Percentiles rank a stretch among this genome's conserved stretches.
phyloP scores from a whole-genome alignment of 306 rosid genomes.

The Castanopsis chinensis region DNA sequence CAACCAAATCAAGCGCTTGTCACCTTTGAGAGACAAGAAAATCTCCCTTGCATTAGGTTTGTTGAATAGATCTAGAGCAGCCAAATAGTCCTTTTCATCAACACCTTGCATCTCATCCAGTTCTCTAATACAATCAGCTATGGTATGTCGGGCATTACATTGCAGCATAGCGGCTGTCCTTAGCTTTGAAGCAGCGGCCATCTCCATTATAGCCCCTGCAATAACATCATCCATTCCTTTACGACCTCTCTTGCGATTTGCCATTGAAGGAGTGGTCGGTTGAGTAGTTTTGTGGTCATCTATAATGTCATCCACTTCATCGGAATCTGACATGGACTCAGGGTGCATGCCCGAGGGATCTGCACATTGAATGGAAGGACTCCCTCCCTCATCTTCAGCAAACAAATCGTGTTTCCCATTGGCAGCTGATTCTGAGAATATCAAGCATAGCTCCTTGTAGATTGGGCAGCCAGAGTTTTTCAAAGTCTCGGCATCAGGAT shows the following conservation, averaged over 20 bases:
- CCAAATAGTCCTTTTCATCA: slow-evolving; percentile 56
- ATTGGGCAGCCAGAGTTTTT: slow-evolving; percentile 63
- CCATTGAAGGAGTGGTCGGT: slow-evolving; percentile 36
- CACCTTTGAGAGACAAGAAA: slow-evolving; percentile 64
- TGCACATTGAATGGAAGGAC: slow-evolving; percentile 25
- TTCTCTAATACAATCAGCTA: slow-evolving; percentile 64
- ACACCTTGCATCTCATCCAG: slow-evolving; percentile 61
- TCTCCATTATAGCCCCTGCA: slow-evolving; percentile 69
- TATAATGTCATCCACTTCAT: slow-evolving; percentile 42
- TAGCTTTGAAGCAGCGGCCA: slow-evolving; percentile 77
- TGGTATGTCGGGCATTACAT: slow-evolving; percentile 43
- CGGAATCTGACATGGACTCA: slow-evolving; percentile 53
- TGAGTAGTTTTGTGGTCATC: slow-evolving; percentile 39
- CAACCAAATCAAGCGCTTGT: slow-evolving; percentile 68
- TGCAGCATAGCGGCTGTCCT: slow-evolving; percentile 58
- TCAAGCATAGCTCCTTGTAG: slow-evolving; percentile 61
- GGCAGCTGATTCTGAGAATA: slow-evolving; percentile 57
- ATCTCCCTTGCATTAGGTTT: slow-evolving; percentile 63
- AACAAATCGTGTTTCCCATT: slow-evolving; percentile 48
- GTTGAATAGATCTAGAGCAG: slow-evolving; percentile 67
- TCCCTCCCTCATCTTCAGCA: slow-evolving; percentile 38
- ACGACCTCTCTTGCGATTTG: slow-evolving; percentile 63
- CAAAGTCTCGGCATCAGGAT: slow-evolving; percentile 67
- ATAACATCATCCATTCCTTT: slow-evolving; percentile 61
- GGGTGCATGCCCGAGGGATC: slow-evolving; percentile 35